Percentiles rank a stretch among this genome's conserved stretches.
Conservation (phyloP, 805 yeast species). For the Huiozyma sinensis region DNA sequence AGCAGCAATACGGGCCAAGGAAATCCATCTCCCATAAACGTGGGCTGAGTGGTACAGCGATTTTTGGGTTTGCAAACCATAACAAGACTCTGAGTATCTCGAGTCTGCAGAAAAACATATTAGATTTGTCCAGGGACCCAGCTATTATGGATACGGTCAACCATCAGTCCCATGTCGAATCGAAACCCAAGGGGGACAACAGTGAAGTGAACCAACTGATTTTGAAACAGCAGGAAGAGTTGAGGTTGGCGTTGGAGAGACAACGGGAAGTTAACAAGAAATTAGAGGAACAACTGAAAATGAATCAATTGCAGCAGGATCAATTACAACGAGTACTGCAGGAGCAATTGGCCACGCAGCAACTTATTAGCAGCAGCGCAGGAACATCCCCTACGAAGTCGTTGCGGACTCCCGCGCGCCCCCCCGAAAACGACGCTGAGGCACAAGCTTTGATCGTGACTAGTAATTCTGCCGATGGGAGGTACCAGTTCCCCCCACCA, state of each 20-base stretch:
- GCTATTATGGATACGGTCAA: neutral
- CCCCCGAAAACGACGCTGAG: conserved; percentile 5
- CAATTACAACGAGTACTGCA: conserved; percentile 18
- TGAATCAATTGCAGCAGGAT: conserved; percentile 22
- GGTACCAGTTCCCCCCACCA: conserved; percentile 27
- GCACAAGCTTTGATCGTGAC: conserved; percentile 21
- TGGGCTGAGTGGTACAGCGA: conserved; percentile 68
- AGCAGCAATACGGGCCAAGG: neutral
- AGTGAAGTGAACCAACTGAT: conserved; percentile 5
- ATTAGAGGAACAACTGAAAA: conserved; percentile 21
- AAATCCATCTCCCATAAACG: conserved; percentile 35
- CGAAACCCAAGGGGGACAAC: neutral
- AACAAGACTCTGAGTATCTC: conserved; percentile 51
- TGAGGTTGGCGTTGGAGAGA: conserved; percentile 22
- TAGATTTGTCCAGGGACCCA: conserved; percentile 1
- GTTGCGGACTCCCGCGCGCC: conserved; percentile 6
- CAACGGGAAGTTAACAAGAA: conserved; percentile 24
- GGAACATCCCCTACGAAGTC: neutral
- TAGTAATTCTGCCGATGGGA: conserved; percentile 23
- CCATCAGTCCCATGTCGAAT: neutral
- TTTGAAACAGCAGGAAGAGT: conserved; percentile 23
- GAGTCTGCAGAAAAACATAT: conserved; percentile 26
- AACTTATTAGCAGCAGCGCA: neutral
- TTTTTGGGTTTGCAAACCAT: conserved; percentile 63
- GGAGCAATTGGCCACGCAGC: conserved; percentile 10